These are phyloP conservation scores for Dichomitus squalens DNA, from an alignment of 1,284 basidiomycete genomes.

Conservation along the genomic window DNA sequence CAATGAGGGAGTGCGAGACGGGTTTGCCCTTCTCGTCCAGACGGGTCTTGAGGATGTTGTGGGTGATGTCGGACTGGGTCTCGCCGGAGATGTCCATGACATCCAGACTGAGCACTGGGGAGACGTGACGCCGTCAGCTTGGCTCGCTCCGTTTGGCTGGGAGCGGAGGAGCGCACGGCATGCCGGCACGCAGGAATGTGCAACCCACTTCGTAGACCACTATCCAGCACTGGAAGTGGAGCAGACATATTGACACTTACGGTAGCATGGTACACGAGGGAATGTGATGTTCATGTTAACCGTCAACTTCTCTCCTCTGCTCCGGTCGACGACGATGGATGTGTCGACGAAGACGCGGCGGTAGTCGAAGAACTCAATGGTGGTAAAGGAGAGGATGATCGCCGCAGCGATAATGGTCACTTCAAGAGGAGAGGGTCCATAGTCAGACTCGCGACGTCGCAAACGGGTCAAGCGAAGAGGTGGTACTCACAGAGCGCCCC, in stretches of 20 bases:
- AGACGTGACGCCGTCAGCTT: neutral
- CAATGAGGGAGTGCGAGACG: constrained; percentile 59
- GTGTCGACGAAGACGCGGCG: constrained; percentile 86
- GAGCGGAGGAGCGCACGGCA: neutral
- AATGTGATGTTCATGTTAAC: constrained; percentile 95
- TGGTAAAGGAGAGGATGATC: constrained; percentile 89
- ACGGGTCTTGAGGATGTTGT: constrained; percentile 88
- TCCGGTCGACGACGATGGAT: constrained; percentile 90
- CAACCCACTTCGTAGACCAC: neutral
- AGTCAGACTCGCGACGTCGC: neutral
- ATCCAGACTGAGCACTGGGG: constrained; percentile 87
- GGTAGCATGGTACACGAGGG: constrained; percentile 95
- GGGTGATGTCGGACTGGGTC: constrained; percentile 86
- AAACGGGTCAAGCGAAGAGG: neutral
- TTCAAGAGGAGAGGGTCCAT: constrained; percentile 33
- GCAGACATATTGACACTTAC: constrained; percentile 53
- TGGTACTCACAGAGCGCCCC: constrained; percentile 80
- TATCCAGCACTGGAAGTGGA: no score
- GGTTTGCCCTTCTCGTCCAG: constrained; percentile 63
- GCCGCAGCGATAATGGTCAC: constrained; percentile 93
- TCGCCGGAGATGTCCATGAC: constrained; percentile 99
- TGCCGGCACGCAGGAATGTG: neutral
- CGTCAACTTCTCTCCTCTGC: constrained; percentile 91
- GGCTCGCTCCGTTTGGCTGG: no score
- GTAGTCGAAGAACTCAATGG: constrained; percentile 97